These are phyloP conservation scores for Aspergillus cejpii DNA, from an alignment of 2,329 filamentous ascomycete species.

Conservation along the genomic window DNA sequence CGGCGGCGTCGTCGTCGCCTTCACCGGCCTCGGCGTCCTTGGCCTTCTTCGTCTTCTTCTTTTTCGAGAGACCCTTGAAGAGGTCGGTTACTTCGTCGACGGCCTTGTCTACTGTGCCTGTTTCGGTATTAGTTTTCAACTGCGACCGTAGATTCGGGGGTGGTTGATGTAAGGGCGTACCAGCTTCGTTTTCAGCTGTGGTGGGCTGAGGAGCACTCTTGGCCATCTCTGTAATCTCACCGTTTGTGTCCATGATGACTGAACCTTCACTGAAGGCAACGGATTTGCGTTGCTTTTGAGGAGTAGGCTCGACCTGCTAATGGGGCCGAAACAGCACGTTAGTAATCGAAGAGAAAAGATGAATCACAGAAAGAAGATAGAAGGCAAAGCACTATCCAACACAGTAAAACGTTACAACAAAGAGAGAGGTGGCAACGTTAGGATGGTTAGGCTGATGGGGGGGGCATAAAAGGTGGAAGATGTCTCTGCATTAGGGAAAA, in stretches of 20 bases:
- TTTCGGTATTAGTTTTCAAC: slow-evolving; percentile 1
- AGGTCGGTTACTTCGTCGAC: slow-evolving; percentile 61
- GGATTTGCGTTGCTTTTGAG: slow-evolving; percentile 78
- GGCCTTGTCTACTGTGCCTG: slow-evolving; percentile 46
- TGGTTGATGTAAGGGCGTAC: slow-evolving; percentile 22
- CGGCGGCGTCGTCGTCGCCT: slow-evolving; percentile 46
- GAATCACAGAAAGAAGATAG: neutral
- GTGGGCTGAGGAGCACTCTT: slow-evolving; percentile 73
- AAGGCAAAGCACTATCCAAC: neutral
- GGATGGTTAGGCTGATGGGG: slow-evolving; percentile 20
- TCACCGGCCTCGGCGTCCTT: slow-evolving; percentile 49
- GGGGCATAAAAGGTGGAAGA: slow-evolving; percentile 28
- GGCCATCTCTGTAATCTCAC: slow-evolving; percentile 68
- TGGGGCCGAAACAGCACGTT: slow-evolving; percentile 22
- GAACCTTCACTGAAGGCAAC: slow-evolving; percentile 88
- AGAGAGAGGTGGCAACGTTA: slow-evolving; percentile 14
- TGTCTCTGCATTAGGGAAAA: slow-evolving; percentile 26
- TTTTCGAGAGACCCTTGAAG: slow-evolving; percentile 66
- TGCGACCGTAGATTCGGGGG: neutral
- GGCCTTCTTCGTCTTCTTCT: slow-evolving; percentile 60
- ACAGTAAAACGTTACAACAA: slow-evolving; percentile 1
- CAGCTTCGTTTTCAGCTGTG: slow-evolving; percentile 45
- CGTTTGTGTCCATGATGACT: slow-evolving; percentile 82
- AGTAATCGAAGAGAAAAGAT: slow-evolving; percentile 16
- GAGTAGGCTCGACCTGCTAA: slow-evolving; percentile 42